Conservation (phyloP, 108 stramenopile species). For the Cyclostephanos invisitatus region DNA sequence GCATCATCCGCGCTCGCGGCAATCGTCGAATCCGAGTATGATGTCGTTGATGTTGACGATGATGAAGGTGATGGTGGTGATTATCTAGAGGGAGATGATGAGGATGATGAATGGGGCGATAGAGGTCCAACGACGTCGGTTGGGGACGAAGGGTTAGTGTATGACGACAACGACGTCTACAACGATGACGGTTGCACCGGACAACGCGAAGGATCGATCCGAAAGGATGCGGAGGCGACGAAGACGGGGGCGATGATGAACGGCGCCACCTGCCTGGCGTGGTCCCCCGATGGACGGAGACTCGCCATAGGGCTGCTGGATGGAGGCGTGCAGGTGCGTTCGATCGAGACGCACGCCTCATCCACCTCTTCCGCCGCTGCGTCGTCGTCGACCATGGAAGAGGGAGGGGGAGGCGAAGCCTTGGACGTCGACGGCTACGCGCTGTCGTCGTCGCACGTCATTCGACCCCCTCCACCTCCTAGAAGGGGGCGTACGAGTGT, state of each 20-base stretch:
- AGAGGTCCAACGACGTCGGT: not conserved
- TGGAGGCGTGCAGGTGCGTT: constrained; percentile 51
- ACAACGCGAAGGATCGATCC: not conserved
- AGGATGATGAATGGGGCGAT: not conserved
- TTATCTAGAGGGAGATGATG: not conserved
- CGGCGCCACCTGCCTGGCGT: constrained; percentile 19
- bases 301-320: constrained; percentile 60
- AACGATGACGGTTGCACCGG: not conserved
- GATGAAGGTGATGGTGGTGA: constrained; percentile 3
- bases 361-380: not conserved
- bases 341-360: constrained; percentile 49
- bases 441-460: constrained; percentile 11
- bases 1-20: not conserved
- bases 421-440: not conserved
- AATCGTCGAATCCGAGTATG: not conserved
- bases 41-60: not conserved
- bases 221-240: not conserved
- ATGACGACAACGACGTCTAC: not conserved
- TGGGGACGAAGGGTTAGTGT: too few relatives aligned
- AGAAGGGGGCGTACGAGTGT: not conserved
- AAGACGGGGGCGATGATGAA: not conserved
- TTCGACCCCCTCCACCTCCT: constrained; percentile 7
- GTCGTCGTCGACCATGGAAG: not conserved
- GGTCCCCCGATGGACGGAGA: constrained; percentile 79
- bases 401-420: not conserved